Base-by-base conservation (phyloP, 768 basidiomycete genomes). In the Suillus lakei region DNA sequence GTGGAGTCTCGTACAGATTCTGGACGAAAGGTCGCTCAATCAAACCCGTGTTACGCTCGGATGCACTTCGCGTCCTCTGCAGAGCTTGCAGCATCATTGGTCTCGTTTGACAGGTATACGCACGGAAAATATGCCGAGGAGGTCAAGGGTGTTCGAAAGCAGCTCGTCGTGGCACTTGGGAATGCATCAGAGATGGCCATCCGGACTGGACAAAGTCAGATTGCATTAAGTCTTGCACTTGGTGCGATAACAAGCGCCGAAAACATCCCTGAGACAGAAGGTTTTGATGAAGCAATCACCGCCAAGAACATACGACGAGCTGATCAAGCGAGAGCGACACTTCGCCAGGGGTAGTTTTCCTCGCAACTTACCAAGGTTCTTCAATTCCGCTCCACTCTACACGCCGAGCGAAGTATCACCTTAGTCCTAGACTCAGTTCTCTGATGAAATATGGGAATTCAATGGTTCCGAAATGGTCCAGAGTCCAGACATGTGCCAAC, bases 101-200 rank as follows among this genome's bases (percentile, higher is more conserved):
- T 77, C 13, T 64, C 69, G 15, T 75, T 79, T 62, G 74, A 77
- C 63, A 65, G 67, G 2, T 71, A 66, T 12, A 73, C 77, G 2
- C 60, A 67, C 10, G 75, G 74, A 13, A 60, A 64, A 41, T 76
- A 71, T 51, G 28, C 50, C 7, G 60, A 61, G 16, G 46, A 69
- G 16, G 54, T 75, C 8, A 38, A 43, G 7, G 76, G 72, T 21
- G 67, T 68, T 10, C 62, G 71, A 48, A 71, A 67, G 60, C 77
- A 79, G 67, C 62, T 74, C 1, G 78, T 77, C 4, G 68, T 77
- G 18, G 77, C 72, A 36, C 64, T 79, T 28, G 75, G 73, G 3
- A 78, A 78, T 66, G 76, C 76, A 7, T 74, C 78, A 16, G 76
- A 78, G 67, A 78, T 78, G 78, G 71, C 56, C 12, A 59, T 41